These are phyloP conservation scores for Hypoxylon sp. DNA, from an alignment of 2,329 filamentous ascomycete species.

Conservation along the genomic window DNA sequence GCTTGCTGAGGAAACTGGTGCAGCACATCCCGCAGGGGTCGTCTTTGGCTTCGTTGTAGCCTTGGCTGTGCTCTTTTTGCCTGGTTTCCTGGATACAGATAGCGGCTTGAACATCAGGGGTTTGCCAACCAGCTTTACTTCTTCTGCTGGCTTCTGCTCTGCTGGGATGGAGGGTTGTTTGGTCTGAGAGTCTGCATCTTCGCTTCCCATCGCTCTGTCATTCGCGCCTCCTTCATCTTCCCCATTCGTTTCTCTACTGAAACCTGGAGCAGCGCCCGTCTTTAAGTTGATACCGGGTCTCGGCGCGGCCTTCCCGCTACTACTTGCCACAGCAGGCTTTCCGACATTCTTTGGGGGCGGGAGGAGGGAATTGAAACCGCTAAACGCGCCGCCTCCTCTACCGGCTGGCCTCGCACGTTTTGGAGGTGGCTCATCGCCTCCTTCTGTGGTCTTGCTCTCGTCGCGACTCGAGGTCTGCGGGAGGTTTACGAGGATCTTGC, in stretches of 20 bases:
- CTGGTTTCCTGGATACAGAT: conserved; percentile 82
- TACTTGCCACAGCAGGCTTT: conserved; percentile 55
- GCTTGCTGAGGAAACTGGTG: conserved; percentile 37
- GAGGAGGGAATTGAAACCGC: conserved; percentile 88
- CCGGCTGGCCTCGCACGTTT: conserved; percentile 75
- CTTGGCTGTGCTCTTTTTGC: conserved; percentile 74
- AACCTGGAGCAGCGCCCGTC: conserved; percentile 87
- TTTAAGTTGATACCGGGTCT: conserved; percentile 79
- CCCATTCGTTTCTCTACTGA: conserved; percentile 72
- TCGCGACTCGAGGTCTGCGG: conserved; percentile 66
- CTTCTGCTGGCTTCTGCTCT: conserved; percentile 71
- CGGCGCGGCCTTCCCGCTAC: conserved; percentile 58
- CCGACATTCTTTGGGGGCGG: conserved; percentile 81
- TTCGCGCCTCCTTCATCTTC: conserved; percentile 47
- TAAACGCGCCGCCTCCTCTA: conserved; percentile 72
- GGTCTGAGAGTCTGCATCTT: conserved; percentile 56
- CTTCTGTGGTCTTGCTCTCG: conserved; percentile 52
- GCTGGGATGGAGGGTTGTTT: conserved; percentile 66
- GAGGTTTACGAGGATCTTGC: conserved; percentile 87
- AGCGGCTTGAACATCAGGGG: conserved; percentile 91
- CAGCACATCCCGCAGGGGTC: conserved; percentile 21
- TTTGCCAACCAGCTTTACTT: conserved; percentile 80
- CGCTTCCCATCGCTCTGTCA: conserved; percentile 44
- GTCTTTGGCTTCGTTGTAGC: conserved; percentile 40
- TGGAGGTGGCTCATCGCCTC: conserved; percentile 70